Evolutionary conservation across 768 basidiomycete genomes (phyloP), one percentile per base, ranked within the genome.

Genomic region (Tephrocybe sp.): DNA sequence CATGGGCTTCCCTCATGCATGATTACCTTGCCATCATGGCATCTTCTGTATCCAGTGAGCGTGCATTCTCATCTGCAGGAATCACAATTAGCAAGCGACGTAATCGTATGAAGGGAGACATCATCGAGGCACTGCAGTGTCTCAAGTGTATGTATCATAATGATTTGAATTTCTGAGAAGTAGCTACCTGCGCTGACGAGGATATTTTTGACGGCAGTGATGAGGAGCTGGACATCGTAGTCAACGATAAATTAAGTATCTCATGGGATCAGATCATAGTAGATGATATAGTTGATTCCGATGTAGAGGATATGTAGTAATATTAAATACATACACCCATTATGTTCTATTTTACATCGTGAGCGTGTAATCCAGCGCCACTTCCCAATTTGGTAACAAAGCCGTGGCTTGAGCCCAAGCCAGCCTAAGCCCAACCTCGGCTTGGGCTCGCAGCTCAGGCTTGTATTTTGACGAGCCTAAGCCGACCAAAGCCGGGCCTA

Each of bases 71-170:
- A 45, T 45, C 43, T 17, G 43, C 30, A 5, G 30, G 43, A 3
- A 53, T 53, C 32, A 48, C 52, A 12, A 44, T 53, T 17, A 41
- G 38, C 12, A 59, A 59, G 53, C 41, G 42, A 33, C 43, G 25
- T 15, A 59, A 57, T 50, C 8, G 44, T 11, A 38, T 58, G n/a
- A 56, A 56, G 23, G 42, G 21, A 3, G 58, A 58, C 33, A 53
- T 58, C 24, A 38, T 58, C 30, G 51, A 58, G 40, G 55, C 58
- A 4, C 24, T 59, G 2, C 48, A 59, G 39, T 54, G 40, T 36
- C 44, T 57, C 3, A 59, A 59, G 56, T 46, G 46, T 21, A 15
- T 53, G 23, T 47, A 38, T 39, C 20, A 34, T 10, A 17, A 42
- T 14, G 45, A 58, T 33, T 32, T 56, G 6, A 42, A 50, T 9